A percentile compares a stretch with the other conserved stretches of the same genome.
Conservation (phyloP, 2,329 filamentous ascomycete species). For the Stagonosporopsis chrysanthemi region DNA sequence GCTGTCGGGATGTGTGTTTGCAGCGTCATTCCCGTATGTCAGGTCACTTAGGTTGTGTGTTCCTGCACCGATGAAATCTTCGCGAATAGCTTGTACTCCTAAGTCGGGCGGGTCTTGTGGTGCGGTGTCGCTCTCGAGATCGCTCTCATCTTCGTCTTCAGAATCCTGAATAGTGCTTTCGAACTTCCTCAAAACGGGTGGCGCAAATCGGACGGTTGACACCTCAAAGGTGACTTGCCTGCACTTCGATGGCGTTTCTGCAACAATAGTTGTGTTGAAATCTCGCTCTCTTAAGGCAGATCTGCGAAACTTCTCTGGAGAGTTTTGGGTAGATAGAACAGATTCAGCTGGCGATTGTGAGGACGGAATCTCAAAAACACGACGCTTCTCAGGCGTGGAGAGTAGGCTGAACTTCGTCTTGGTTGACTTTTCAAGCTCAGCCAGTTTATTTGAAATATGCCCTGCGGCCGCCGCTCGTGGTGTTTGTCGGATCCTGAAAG, state of each 20-base stretch:
- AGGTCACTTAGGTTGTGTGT: constrained; percentile 39
- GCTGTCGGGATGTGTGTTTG: neutral
- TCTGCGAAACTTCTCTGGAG: constrained; percentile 27
- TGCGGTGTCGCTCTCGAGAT: constrained; percentile 29
- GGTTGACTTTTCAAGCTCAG: neutral
- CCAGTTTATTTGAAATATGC: neutral
- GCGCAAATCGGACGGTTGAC: constrained; percentile 15
- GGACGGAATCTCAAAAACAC: constrained; percentile 42
- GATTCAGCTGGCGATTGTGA: constrained; percentile 48
- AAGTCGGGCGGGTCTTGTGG: neutral
- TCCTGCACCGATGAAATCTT: constrained; percentile 27
- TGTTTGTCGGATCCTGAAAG: constrained; percentile 20
- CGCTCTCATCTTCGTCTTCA: constrained; percentile 42
- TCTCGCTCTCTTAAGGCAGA: constrained; percentile 27
- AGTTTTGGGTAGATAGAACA: constrained; percentile 37
- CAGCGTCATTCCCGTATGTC: constrained; percentile 29
- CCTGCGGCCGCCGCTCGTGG: constrained; percentile 7
- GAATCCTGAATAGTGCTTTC: constrained; percentile 43
- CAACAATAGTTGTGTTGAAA: constrained; percentile 10
- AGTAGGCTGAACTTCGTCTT: constrained; percentile 39
- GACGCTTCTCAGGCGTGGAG: constrained; percentile 44
- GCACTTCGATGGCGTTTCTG: constrained; percentile 41
- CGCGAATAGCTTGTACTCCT: neutral
- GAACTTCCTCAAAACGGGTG: constrained; percentile 35
- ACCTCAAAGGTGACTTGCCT: constrained; percentile 41